Evolutionary conservation across 2,329 filamentous ascomycete genomes (phyloP).

Genomic region (Sporothrix variecibatus): DNA sequence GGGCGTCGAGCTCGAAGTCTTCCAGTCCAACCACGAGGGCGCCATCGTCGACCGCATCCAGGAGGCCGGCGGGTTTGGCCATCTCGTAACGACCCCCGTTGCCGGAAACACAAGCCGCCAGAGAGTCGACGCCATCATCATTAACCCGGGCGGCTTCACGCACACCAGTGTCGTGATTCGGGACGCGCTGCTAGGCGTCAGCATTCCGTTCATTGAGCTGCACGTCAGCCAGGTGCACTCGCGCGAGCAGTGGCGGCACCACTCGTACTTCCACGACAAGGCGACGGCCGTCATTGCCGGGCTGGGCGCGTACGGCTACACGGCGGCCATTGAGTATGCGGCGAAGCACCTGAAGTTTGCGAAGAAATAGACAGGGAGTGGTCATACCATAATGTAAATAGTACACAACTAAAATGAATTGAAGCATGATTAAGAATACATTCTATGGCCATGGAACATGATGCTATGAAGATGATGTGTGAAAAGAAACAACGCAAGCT

Average conservation of each 20-base stretch:
- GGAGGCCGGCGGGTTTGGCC: constrained; percentile 21
- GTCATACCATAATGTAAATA: background rate
- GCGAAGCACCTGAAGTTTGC: constrained; percentile 49
- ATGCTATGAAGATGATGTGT: background rate
- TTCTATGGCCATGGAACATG: background rate
- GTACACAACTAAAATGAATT: background rate
- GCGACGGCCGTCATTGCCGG: constrained; percentile 73
- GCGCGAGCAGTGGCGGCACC: constrained; percentile 66
- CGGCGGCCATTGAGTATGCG: constrained; percentile 59
- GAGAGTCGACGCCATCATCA: constrained; percentile 64
- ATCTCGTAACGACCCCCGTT: background rate
- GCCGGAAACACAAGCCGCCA: background rate
- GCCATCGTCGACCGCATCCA: constrained; percentile 74
- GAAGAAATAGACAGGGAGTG: constrained; percentile 29
- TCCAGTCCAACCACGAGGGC: constrained; percentile 80
- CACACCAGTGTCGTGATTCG: constrained; percentile 75
- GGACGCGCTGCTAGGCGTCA: constrained; percentile 70
- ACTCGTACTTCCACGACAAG: constrained; percentile 75
- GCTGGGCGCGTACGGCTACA: constrained; percentile 63
- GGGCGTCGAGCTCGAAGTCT: constrained; percentile 54
- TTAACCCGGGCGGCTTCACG: constrained; percentile 75
- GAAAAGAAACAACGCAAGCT: constrained; percentile 8
- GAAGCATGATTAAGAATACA: background rate
- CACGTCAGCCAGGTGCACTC: constrained; percentile 76
- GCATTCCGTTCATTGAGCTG: constrained; percentile 75